Evolutionary conservation across 768 basidiomycete species (phyloP), one percentile per base, ranked within the genome.

Genomic region (Leccinum truebloodii): DNA sequence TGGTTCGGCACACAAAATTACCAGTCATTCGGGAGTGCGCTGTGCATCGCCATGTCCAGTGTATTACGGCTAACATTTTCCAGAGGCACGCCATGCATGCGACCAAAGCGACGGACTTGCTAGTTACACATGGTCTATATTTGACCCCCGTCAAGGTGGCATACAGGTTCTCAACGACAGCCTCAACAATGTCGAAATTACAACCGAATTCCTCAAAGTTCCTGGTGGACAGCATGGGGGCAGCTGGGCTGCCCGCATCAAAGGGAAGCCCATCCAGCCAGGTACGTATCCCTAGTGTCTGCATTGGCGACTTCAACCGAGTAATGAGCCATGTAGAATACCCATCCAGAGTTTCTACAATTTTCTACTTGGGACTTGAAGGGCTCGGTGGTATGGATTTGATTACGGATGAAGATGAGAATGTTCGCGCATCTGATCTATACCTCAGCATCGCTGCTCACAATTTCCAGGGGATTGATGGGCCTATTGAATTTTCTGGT

Each of bases 1-100:
- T 98, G 95, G 95, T 94, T 92, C 71, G 92, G 95, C 32, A 88
- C 92, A 8, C 87, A 92, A 41, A 84, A 96, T 75, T 97, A 86
- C 69, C 80, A 87, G 69, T 88, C 92, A 63, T 75, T 86, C 59
- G 71, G 76, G 61, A 81, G 90, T 88, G 62, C 73, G 89, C 78
- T 41, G n/a, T 66, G 55, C 37, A 26, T 37, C 16, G 9, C 22
- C 59, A 28, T 53, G 16, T 54, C 20, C 28, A 57, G 35, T 48
- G 34, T 52, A 22, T 39, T 37, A 16, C 7, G 18, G 6, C 54
- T 64, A 53, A 59, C 54, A 56, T 61, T 32, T 16, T 35, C 50
- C 64, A 94, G 92, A 83, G 63, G 78, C 87, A 26, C 87, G 95
- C 3, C 94, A 97, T 77, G 83, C 90, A 6, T 95, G 94, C 70